Percentiles rank a stretch among this genome's conserved stretches.
phyloP scores from a whole-genome alignment of 202 grass and related monocot species.

The Carex arenaria region DNA sequence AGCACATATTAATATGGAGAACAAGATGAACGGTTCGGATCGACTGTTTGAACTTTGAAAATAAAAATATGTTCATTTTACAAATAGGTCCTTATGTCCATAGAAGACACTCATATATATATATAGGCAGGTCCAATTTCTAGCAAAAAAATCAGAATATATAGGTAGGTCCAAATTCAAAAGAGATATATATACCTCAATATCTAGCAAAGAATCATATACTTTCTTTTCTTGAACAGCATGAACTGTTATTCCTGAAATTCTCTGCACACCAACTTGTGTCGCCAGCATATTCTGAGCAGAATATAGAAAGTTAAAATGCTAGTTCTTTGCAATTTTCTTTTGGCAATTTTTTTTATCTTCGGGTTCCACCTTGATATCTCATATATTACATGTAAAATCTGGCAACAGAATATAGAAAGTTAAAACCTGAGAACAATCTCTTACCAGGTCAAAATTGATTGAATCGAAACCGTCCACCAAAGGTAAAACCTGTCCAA shows the following conservation, averaged over 20 bases:
- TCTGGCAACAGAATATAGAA: neutral
- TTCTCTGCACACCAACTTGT: constrained; percentile 78
- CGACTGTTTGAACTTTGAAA: too few relatives aligned
- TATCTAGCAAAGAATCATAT: constrained; percentile 72
- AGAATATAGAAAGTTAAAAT: neutral
- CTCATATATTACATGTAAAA: too few relatives aligned
- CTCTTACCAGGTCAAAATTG: constrained; percentile 77
- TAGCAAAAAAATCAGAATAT: neutral
- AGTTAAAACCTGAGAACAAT: neutral
- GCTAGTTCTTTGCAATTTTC: neutral
- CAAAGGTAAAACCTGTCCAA: constrained; percentile 64
- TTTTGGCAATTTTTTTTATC: too few relatives aligned
- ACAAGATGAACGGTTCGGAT: too few relatives aligned
- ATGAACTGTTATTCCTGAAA: constrained; percentile 77
- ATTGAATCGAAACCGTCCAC: constrained; percentile 75
- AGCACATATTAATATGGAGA: too few relatives aligned
- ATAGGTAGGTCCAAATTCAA: neutral
- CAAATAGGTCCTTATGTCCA: too few relatives aligned
- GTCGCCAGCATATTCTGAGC: constrained; percentile 82
- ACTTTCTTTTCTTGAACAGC: constrained; percentile 84
- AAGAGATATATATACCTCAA: constrained; percentile 51
- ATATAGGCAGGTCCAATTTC: neutral
- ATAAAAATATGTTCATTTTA: too few relatives aligned
- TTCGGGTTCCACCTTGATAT: neutral
- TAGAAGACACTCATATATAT: too few relatives aligned